Evolutionary conservation across 345 rosid species (phyloP), one percentile per base, ranked within the genome.

Genomic region (Rhodomyrtus tomentosa): DNA sequence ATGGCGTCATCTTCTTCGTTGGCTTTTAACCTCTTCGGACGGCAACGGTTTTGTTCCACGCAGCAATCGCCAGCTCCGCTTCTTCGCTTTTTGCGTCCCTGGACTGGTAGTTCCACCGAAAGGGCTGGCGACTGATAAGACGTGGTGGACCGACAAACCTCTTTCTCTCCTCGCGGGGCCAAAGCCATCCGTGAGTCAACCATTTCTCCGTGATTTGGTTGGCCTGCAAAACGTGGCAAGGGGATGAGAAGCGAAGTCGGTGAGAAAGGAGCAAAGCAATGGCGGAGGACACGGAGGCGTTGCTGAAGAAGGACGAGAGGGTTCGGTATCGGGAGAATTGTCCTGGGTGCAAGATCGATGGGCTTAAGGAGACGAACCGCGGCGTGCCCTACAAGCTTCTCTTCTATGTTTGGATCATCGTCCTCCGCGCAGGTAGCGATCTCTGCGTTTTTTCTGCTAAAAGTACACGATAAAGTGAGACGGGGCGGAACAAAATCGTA

Each of bases 321-420:
- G 25, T 32, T 16, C 81, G 83, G 58, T 84, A 88, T 80, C 59
- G 86, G 10, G 90, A 88, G 55, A 87, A 82, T 15, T 93, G 93
- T 86, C 92, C 92, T 25, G 94, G 93, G 22, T 93, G 96, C 85
- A 68, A 86, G 73, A 85, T 87, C 58, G 96, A 93, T 50, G 87
- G 76, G 52, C 86, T 89, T 53, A 93, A 92, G 81, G 84, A 86
- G 56, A 29, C 80, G 32, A 84, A 87, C 15, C 83, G 62, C 6
- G 88, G 90, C 21, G 84, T 88, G 58, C 94, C 93, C 80, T 91
- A 86, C 88, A 86, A 83, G 68, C 87, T 87, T 55, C 85, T 93
- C 85, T 89, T 91, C 84, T 90, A 83, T 81, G 90, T 93, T 83
- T 92, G 93, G 91, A 79, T 89, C 80, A 87, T 93, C 86, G 91